phyloP scores from a whole-genome alignment of 257 asterid genomes.

The Ocimum tenuiflorum region DNA sequence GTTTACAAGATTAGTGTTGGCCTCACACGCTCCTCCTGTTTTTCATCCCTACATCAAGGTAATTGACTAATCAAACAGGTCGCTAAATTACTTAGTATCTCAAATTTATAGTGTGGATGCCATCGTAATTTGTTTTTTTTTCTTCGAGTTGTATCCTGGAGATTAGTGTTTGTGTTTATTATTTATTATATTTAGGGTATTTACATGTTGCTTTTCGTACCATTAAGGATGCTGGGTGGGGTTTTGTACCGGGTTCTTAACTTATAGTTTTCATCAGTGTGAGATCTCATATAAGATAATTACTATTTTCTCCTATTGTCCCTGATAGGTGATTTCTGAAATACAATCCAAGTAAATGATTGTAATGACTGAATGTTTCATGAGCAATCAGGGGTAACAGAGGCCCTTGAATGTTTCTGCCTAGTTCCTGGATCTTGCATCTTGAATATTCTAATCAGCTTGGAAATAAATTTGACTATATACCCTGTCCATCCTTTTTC shows the following conservation, averaged over 20 bases:
- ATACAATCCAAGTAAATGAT: neutral
- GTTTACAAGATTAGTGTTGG: constrained; percentile 86
- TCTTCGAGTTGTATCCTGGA: neutral
- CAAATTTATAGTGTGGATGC: neutral
- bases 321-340: neutral
- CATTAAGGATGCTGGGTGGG: neutral
- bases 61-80: constrained; percentile 15
- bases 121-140: neutral
- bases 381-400: too few relatives aligned
- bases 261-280: neutral
- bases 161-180: neutral
- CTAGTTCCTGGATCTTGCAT: too few relatives aligned
- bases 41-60: constrained; percentile 97
- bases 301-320: neutral
- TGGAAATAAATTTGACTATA: neutral
- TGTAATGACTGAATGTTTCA: neutral
- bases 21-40: constrained; percentile 81
- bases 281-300: neutral
- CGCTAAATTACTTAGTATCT: constrained; percentile 6
- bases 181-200: neutral
- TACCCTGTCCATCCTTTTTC: neutral
- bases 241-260: neutral
- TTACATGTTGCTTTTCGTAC: neutral
- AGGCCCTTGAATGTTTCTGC: too few relatives aligned
- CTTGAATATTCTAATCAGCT: too few relatives aligned